Evolutionary conservation across 805 yeast genomes (phyloP).

Genomic region (Metschnikowia lachancei): DNA sequence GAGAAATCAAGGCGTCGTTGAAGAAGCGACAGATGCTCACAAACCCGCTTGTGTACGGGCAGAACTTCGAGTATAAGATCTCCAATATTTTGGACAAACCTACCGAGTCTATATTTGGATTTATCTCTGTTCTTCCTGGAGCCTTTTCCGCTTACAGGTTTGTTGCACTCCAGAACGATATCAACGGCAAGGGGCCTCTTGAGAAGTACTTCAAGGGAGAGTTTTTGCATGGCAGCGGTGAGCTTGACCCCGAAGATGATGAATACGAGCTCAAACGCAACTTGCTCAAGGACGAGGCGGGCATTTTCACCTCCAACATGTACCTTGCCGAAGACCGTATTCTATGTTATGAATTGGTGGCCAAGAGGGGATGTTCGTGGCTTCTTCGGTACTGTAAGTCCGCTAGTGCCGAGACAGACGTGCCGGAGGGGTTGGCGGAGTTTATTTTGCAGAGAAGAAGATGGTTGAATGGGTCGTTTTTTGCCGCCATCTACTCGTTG

Average conservation of each 20-base stretch:
- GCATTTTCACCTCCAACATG: constrained; percentile 66
- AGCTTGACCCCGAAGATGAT: constrained; percentile 57
- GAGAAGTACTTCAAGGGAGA: constrained; percentile 70
- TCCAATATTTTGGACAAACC: constrained; percentile 68
- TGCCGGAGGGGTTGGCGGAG: constrained; percentile 60
- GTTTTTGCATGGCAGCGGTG: constrained; percentile 53
- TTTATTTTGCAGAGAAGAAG: constrained; percentile 63
- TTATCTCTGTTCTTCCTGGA: constrained; percentile 64
- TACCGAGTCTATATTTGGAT: constrained; percentile 62
- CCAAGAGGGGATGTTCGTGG: constrained; percentile 58
- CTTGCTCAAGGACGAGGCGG: constrained; percentile 42
- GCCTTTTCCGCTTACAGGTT: constrained; percentile 66
- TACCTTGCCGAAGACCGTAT: constrained; percentile 69
- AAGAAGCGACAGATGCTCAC: constrained; percentile 45
- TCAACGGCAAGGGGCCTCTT: constrained; percentile 54
- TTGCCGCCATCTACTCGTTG: constrained; percentile 58
- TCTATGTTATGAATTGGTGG: constrained; percentile 61
- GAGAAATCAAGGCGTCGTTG: constrained; percentile 64
- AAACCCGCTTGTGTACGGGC: constrained; percentile 63
- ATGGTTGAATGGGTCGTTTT: constrained; percentile 70
- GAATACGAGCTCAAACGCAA: constrained; percentile 39
- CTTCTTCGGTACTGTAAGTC: constrained; percentile 59
- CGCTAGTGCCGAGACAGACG: constrained; percentile 67
- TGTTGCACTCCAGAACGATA: constrained; percentile 55
- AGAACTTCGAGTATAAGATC: constrained; percentile 65